Evolutionary conservation across 1,284 basidiomycete species (phyloP), one percentile per base, ranked within the genome.

Genomic region (Clitocybe nebularis): DNA sequence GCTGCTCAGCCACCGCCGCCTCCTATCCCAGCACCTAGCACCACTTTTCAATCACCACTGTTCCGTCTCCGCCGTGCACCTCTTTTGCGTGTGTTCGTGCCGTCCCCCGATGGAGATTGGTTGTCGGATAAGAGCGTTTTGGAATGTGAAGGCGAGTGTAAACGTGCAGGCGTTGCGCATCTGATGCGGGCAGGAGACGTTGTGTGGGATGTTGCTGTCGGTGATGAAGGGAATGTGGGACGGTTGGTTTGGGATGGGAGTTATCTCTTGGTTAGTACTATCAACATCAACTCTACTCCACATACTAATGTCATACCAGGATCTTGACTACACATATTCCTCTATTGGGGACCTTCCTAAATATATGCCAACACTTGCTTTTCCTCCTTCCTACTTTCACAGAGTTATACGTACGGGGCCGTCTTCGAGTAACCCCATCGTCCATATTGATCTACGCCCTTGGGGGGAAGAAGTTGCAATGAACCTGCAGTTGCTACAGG

Each of bases 361-460:
- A 50, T 87, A 87, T 57, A 67, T 90, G 49, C 81, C 84, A 38
- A 79, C 81, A 8, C 61, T 90, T 28, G 81, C 84, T 1, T 88
- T 89, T 58, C 74, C 86, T 13, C 87, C 87, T 0, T 88, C 86
- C 16, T 89, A 89, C 60, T 91, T 89, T 69, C 87, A 90, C 58
- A 78, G 84, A 21, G 82, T 89, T 36, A 79, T 91, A 45, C 76
- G 85, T 6, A 75, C 77, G 0, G 72, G 75, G 1, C 57, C 74
- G 17, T 61, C 68, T 41, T 67, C 70, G 13, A 77, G 76, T 3
- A 89, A 89, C 55, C 88, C 88, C 0, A 69, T 89, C 28, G 73
- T 74, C 11, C 79, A 87, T 56, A 63, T 90, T 41, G 84, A 91
- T 59, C 63, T 90, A 25, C 66, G 72, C 21, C 82, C 84, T 1